Percentiles rank a stretch among this genome's conserved stretches.
Conservation (phyloP, 768 basidiomycete genomes). For the Pulveroboletus sp. region DNA sequence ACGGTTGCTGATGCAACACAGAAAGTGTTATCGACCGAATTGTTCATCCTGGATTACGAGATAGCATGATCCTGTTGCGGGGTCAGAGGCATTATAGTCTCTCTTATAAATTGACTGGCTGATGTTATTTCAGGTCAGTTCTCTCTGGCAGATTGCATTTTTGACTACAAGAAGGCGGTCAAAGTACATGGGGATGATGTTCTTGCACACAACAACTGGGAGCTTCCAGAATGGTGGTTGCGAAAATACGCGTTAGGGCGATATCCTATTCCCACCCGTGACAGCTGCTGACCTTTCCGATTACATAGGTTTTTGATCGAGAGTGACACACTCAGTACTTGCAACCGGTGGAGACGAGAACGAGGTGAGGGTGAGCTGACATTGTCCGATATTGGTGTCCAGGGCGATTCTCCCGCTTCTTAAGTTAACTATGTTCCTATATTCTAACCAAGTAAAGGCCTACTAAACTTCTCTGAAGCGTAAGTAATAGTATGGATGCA, state of each 20-base stretch:
- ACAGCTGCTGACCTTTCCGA: not conserved
- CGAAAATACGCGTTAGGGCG: conserved; percentile 65
- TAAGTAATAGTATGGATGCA: too few species aligned
- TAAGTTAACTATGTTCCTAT: conserved; percentile 10
- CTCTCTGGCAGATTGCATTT: conserved; percentile 74
- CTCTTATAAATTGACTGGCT: not conserved
- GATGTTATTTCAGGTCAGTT: conserved; percentile 55
- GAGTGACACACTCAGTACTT: conserved; percentile 58
- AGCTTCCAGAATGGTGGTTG: conserved; percentile 80
- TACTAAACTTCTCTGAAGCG: too few species aligned
- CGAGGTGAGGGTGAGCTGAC: conserved; percentile 72
- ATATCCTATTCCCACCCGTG: not conserved
- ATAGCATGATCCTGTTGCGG: conserved; percentile 85
- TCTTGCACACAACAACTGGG: conserved; percentile 87
- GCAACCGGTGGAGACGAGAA: conserved; percentile 87
- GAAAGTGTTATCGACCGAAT: conserved; percentile 91
- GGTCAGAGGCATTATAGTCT: conserved; percentile 41
- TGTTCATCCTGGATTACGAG: conserved; percentile 83
- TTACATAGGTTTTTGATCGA: conserved; percentile 71
- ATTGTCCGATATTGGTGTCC: conserved; percentile 47
- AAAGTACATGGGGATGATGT: conserved; percentile 89
- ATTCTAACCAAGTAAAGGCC: conserved; percentile 5
- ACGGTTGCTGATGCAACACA: conserved; percentile 29
- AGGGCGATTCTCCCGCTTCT: conserved; percentile 29
- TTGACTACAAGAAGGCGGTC: conserved; percentile 64